Base-by-base conservation (phyloP, 371 early-diverging fungal species). In the Mortierella sp. region DNA sequence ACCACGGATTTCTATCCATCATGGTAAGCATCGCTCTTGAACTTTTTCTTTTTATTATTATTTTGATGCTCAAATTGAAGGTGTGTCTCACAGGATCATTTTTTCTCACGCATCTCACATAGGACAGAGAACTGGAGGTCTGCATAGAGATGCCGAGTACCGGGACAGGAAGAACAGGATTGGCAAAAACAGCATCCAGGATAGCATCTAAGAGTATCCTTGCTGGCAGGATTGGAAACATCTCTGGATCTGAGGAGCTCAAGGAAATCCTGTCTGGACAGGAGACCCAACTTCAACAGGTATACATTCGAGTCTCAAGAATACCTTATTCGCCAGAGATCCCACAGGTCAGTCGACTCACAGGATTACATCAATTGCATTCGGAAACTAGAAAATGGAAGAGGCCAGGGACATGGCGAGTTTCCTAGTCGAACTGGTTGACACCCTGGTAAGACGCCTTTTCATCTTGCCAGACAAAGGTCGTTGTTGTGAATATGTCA, bases 1-100 rank as follows among this genome's bases (percentile, higher is more conserved):
- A 83, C 66, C 76, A 83, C 43, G 84, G 84, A 8, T 83, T 83
- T 40, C 58, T 83, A n/a, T 68, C 84, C 2, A 67, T 83, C 34
- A 75, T 83, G 79, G 84, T 83, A 55, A 48, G 52, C 22, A 22
- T 10, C 13, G 6, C 11, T 22, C 26, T 2, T 34, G 26, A 10
- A 9, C 22, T 0, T 29, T 69, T 55, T 41, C 16, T 22, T 26
- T 9, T 2, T 40, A 16, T 0, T 37, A 3, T 47, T 13, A n/a
- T n/a, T n/a, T n/a, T n/a, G n/a, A n/a, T n/a, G n/a, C n/a, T 2
- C 19, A 19, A 37, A 6, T 14, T 6, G 31, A 31, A 14, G 40
- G 14, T 34, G 47, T 11, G 5, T n/a, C 44, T 71, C 7, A 34
- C 29, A 19, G n/a, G 22, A 41, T n/a, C 8, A n/a, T 6, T 61